Percentiles rank a stretch among this genome's conserved stretches.
phyloP scores from a whole-genome alignment of 2,329 filamentous ascomycete genomes.

The Chrysoporthe austroafricana region DNA sequence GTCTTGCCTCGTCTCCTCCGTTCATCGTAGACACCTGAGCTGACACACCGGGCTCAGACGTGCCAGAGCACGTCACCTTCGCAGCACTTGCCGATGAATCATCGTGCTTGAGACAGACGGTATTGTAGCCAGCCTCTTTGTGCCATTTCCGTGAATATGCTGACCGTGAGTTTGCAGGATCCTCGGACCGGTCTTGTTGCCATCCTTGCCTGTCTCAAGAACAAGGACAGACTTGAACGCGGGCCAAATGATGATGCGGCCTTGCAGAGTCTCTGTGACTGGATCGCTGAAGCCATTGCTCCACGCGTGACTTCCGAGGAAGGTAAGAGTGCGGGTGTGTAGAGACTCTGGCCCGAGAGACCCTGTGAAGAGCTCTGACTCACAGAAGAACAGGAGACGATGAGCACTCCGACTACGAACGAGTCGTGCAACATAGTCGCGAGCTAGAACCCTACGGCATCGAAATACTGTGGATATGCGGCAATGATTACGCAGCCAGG shows the following conservation, averaged over 20 bases:
- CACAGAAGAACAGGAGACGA: constrained; percentile 13
- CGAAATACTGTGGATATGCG: constrained; percentile 6
- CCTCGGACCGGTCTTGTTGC: constrained; percentile 16
- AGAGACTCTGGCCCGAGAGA: not conserved
- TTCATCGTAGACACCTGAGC: constrained; percentile 7
- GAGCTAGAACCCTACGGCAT: constrained; percentile 18
- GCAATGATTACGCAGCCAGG: constrained; percentile 5
- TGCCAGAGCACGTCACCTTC: constrained; percentile 18
- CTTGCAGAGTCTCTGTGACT: constrained; percentile 14
- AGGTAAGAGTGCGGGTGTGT: constrained; percentile 12
- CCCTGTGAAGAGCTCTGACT: not conserved
- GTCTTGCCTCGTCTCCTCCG: not conserved
- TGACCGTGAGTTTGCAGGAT: constrained; percentile 12
- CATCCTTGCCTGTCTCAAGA: constrained; percentile 22
- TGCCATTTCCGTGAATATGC: not conserved
- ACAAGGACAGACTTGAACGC: not conserved
- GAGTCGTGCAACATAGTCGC: constrained; percentile 13
- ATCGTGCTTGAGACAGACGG: constrained; percentile 11
- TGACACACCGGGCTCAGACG: constrained; percentile 13
- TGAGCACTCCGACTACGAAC: constrained; percentile 20
- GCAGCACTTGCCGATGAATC: constrained; percentile 10
- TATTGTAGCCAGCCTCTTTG: not conserved
- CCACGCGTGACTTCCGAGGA: constrained; percentile 2
- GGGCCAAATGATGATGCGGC: constrained; percentile 15
- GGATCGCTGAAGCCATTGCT: constrained; percentile 13